Evolutionary conservation across 495 filamentous ascomycete species (phyloP).

Genomic region (Tuber indicum): DNA sequence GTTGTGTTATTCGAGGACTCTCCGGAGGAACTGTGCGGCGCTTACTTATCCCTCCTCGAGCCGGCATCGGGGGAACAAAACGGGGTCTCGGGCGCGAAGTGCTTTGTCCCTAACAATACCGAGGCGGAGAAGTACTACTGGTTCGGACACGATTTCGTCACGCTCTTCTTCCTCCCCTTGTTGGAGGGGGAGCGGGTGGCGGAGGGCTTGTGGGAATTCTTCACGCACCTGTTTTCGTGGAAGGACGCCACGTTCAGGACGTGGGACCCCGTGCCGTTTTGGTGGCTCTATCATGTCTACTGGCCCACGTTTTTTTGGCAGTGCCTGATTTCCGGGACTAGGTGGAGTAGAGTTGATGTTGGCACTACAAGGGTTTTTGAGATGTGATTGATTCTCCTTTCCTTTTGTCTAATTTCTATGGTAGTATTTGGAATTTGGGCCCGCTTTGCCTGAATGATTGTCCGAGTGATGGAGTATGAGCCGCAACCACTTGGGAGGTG

Average conservation of each 20-base stretch:
- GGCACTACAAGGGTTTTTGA: constrained; percentile 55
- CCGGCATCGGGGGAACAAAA: not conserved
- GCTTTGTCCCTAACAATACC: constrained; percentile 4
- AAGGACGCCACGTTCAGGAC: constrained; percentile 55
- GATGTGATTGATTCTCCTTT: not conserved
- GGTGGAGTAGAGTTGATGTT: constrained; percentile 57
- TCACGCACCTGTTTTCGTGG: constrained; percentile 51
- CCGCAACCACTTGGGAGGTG: too few relatives aligned
- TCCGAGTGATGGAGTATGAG: not conserved
- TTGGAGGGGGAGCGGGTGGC: constrained; percentile 22
- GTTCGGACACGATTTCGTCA: constrained; percentile 55
- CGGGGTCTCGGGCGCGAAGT: not conserved
- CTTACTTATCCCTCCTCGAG: constrained; percentile 44
- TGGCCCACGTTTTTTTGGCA: constrained; percentile 52
- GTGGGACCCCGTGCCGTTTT: constrained; percentile 57
- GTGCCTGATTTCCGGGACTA: constrained; percentile 43
- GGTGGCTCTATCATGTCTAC: constrained; percentile 56
- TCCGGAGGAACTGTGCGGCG: constrained; percentile 41
- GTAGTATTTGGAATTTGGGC: not conserved
- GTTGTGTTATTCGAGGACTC: constrained; percentile 49
- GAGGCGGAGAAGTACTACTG: constrained; percentile 48
- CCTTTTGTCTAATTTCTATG: not conserved
- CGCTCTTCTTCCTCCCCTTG: constrained; percentile 47
- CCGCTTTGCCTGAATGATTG: not conserved
- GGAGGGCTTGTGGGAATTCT: constrained; percentile 34